Evolutionary conservation across 176 grass and related monocot genomes (phyloP).

Genomic region (Hordeum marinum): DNA sequence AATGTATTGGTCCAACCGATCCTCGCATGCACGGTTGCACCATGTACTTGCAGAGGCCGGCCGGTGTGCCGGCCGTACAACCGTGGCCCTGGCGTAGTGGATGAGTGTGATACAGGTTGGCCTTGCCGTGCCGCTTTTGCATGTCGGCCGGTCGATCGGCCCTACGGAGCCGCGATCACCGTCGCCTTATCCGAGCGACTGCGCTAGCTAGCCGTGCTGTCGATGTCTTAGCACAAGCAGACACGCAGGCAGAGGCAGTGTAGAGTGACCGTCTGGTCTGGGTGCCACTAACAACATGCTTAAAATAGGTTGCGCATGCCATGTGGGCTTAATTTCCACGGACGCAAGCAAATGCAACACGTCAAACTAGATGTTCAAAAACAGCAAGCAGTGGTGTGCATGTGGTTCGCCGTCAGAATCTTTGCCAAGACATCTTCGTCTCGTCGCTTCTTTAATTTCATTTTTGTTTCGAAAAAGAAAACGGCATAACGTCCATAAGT

Average conservation of each 20-base stretch:
- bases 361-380: not conserved
- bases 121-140: not conserved
- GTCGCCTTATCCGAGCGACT: not conserved
- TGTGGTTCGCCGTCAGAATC: not conserved
- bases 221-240: not conserved
- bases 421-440: too few species aligned
- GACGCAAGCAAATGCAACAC: not conserved
- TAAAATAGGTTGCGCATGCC: not conserved
- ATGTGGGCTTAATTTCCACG: not conserved
- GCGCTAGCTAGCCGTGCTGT: not conserved
- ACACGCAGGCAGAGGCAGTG: not conserved
- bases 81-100: not conserved
- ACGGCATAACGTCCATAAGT: too few species aligned
- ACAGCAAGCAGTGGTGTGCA: not conserved
- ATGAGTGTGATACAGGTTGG: constrained; percentile 15
- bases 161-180: not conserved
- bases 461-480: too few species aligned
- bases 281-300: not conserved
- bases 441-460: not conserved
- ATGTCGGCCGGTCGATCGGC: constrained; percentile 6
- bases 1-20: not conserved
- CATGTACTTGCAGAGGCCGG: not conserved
- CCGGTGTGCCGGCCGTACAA: not conserved
- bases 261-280: not conserved
- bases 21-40: not conserved